Conservation (phyloP, 2,329 filamentous ascomycete species). For the Colletotrichum sublineola region DNA sequence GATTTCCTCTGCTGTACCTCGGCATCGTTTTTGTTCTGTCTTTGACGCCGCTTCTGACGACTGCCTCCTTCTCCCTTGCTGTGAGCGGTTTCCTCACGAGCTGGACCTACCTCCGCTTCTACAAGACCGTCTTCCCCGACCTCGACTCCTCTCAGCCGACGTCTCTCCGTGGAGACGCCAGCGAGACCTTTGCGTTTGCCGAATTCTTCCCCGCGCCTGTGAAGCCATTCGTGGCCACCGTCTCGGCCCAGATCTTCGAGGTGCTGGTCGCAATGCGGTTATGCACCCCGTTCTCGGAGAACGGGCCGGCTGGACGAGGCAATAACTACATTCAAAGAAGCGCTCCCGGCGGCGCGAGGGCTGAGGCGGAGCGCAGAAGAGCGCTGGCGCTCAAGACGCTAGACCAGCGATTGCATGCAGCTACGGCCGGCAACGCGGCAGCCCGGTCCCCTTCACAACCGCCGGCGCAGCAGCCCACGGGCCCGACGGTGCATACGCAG, state of each 20-base stretch:
- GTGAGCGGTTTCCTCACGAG: conserved; percentile 86
- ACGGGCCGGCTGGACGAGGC: conserved; percentile 80
- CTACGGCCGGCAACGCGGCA: conserved; percentile 69
- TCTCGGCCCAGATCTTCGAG: conserved; percentile 82
- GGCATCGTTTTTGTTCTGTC: conserved; percentile 76
- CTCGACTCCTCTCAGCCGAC: conserved; percentile 72
- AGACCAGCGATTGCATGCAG: conserved; percentile 92
- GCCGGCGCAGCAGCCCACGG: conserved; percentile 58
- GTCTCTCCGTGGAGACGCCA: conserved; percentile 87
- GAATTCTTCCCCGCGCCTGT: conserved; percentile 92
- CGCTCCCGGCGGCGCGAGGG: conserved; percentile 78
- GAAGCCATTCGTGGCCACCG: conserved; percentile 80
- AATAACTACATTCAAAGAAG: conserved; percentile 68
- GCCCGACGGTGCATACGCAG: conserved; percentile 70
- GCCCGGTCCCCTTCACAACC: conserved; percentile 52
- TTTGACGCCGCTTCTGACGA: conserved; percentile 70
- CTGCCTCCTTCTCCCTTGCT: conserved; percentile 83
- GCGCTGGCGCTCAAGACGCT: conserved; percentile 91
- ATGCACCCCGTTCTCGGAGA: conserved; percentile 88
- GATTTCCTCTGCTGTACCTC: conserved; percentile 80
- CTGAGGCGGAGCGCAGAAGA: conserved; percentile 90
- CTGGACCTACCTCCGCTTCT: conserved; percentile 98
- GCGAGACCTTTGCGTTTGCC: conserved; percentile 95
- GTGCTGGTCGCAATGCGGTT: conserved; percentile 81
- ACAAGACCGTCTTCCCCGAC: conserved; percentile 81